These are phyloP conservation scores for Saccharomycopsis javanensis DNA, from an alignment of 805 yeast species.

Conservation along the genomic window DNA sequence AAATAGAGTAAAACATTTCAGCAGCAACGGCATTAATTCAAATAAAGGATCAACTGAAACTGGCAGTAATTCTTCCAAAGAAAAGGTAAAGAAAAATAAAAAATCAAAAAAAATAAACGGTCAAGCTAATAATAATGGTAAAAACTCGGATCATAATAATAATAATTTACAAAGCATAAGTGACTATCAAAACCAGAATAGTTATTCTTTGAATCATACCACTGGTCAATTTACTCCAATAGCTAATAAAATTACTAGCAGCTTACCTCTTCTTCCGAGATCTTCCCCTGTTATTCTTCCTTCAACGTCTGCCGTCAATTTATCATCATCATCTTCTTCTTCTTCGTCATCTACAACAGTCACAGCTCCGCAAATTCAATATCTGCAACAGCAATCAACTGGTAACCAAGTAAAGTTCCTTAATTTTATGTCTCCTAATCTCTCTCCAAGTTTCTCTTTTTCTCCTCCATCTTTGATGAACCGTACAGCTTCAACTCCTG, in stretches of 20 bases:
- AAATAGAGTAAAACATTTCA: constrained; percentile 60
- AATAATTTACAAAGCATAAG: background rate
- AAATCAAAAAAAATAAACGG: constrained; percentile 1
- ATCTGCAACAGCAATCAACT: constrained; percentile 38
- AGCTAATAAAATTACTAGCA: background rate
- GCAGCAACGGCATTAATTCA: background rate
- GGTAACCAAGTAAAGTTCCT: background rate
- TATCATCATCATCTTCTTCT: background rate
- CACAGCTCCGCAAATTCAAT: background rate
- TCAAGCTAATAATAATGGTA: background rate
- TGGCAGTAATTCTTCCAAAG: background rate
- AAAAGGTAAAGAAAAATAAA: constrained; percentile 5
- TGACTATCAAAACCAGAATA: background rate
- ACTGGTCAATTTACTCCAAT: background rate
- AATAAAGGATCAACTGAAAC: background rate
- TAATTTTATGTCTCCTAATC: background rate
- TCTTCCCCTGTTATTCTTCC: background rate
- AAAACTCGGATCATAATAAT: constrained; percentile 1
- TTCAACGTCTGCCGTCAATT: background rate
- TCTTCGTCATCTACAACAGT: background rate
- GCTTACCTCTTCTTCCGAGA: background rate
- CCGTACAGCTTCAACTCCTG: background rate
- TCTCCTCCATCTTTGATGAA: background rate
- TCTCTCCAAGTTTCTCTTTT: background rate
- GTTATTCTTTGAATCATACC: constrained; percentile 12